Conservation (phyloP, 208 protist species). For the Acanthamoeba triangularis region DNA sequence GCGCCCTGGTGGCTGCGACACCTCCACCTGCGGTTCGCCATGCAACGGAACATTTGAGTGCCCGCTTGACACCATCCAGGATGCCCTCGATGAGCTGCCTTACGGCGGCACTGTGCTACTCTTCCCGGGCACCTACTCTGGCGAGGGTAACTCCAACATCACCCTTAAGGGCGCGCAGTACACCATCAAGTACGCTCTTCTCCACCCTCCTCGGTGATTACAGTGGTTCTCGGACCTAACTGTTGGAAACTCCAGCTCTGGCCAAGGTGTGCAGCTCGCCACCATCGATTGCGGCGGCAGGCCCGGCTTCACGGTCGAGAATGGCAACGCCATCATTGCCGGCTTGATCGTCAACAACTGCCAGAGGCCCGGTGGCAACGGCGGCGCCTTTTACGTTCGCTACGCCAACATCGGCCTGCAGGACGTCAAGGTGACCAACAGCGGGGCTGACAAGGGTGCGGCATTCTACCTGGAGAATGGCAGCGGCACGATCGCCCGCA, state of each 20-base stretch:
- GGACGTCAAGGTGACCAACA: conserved; percentile 9
- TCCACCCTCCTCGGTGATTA: too few relatives aligned
- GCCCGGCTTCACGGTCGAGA: background rate
- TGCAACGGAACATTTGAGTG: background rate
- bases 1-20: background rate
- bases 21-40: background rate
- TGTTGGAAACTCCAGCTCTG: background rate
- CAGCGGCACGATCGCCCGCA: background rate
- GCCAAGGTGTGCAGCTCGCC: background rate
- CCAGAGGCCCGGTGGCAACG: background rate
- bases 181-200: background rate
- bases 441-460: background rate
- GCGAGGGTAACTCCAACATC: background rate
- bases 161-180: background rate
- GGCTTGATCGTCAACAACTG: background rate
- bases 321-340: background rate
- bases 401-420: background rate
- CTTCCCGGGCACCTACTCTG: background rate
- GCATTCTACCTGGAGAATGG: background rate
- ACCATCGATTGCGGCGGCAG: background rate
- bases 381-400: background rate
- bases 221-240: background rate
- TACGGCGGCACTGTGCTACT: background rate
- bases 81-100: background rate
- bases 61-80: background rate